These are phyloP conservation scores for Skeletonema costatum DNA, from an alignment of 108 stramenopile species.

Conservation along the genomic window DNA sequence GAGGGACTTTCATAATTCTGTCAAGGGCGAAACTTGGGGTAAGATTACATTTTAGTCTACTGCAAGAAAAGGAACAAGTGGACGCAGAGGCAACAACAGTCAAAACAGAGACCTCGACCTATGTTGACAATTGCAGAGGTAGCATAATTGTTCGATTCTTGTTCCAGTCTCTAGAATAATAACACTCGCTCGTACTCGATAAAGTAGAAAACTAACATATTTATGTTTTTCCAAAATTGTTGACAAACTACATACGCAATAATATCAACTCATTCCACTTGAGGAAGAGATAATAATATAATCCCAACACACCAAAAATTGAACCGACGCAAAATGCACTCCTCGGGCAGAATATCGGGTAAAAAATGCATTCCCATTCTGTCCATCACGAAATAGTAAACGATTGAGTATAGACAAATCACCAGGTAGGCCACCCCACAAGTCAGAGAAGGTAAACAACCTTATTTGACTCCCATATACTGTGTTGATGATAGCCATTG, in stretches of 20 bases:
- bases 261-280: constrained; percentile 32
- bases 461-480: constrained; percentile 46
- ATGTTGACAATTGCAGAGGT: too few relatives aligned
- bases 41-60: constrained; percentile 8
- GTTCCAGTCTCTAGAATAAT: too few relatives aligned
- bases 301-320: constrained; percentile 32
- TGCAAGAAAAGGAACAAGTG: too few relatives aligned
- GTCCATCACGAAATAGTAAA: constrained; percentile 79
- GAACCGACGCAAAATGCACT: constrained; percentile 40
- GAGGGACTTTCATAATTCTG: constrained; percentile 49
- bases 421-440: constrained; percentile 54
- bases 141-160: too few relatives aligned
- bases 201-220: too few relatives aligned
- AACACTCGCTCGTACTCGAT: too few relatives aligned
- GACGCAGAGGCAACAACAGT: too few relatives aligned
- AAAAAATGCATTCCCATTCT: constrained; percentile 83
- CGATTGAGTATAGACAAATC: constrained; percentile 51
- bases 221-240: too few relatives aligned
- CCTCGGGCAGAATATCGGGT: constrained; percentile 81
- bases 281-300: constrained; percentile 36
- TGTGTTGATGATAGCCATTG: constrained; percentile 55
- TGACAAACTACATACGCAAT: too few relatives aligned
- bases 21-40: constrained; percentile 45
- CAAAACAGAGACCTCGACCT: too few relatives aligned
- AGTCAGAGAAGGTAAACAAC: constrained; percentile 57